Evolutionary conservation across 2,329 filamentous ascomycete species (phyloP).

Genomic region (Fusarium gaditjirri): DNA sequence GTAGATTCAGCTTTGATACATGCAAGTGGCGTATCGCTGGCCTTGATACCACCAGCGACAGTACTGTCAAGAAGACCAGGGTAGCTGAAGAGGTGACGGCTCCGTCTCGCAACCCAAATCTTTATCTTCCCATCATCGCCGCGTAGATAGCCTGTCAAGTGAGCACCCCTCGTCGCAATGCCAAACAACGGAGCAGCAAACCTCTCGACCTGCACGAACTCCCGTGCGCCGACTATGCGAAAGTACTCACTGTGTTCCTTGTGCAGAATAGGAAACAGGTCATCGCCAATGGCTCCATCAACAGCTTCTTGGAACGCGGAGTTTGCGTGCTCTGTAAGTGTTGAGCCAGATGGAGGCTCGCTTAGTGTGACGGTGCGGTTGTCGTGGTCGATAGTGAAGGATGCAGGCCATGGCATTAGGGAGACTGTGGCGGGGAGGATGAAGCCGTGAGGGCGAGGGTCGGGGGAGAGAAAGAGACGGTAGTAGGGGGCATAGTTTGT

Average conservation of each 20-base stretch:
- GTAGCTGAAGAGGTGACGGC: constrained; percentile 75
- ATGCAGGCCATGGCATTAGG: constrained; percentile 58
- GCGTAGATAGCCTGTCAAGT: constrained; percentile 71
- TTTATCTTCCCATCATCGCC: constrained; percentile 58
- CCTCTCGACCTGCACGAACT: constrained; percentile 64
- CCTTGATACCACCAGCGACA: constrained; percentile 80
- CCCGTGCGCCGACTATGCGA: constrained; percentile 52
- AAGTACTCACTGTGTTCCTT: constrained; percentile 57
- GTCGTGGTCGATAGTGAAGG: constrained; percentile 51
- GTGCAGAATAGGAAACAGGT: constrained; percentile 53
- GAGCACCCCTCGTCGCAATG: constrained; percentile 71
- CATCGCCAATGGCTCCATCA: constrained; percentile 50
- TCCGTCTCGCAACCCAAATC: constrained; percentile 78
- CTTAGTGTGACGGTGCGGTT: constrained; percentile 48
- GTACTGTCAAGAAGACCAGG: constrained; percentile 81
- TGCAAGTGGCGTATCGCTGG: constrained; percentile 71
- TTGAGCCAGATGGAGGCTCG: constrained; percentile 35
- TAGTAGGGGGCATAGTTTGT: constrained; percentile 54
- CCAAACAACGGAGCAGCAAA: constrained; percentile 73
- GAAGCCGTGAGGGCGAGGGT: constrained; percentile 61
- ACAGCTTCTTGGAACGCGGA: constrained; percentile 54
- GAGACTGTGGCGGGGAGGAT: constrained; percentile 58
- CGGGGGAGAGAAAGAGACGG: constrained; percentile 57
- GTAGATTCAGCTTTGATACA: constrained; percentile 76
- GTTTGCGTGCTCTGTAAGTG: constrained; percentile 49